Base-by-base conservation (phyloP, 2,329 filamentous ascomycete genomes). In the Stagonosporopsis cucurbitacearum region DNA sequence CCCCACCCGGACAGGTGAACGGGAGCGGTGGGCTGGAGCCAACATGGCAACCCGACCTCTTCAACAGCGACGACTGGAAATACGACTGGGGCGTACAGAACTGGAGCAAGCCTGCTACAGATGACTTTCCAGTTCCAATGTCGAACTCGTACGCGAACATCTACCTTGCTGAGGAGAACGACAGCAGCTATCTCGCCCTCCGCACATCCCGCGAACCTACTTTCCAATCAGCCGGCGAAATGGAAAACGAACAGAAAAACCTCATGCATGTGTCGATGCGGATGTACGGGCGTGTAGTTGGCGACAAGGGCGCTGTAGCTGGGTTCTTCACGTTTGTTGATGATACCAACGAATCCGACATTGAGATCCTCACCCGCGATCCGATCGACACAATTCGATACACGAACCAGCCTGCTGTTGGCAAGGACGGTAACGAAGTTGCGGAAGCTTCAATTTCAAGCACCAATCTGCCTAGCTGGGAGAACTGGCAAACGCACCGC, bases 351-450 rank as follows among this genome's bases (percentile, higher is more conserved):
- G 82, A 84, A 63, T 80, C 78, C 0, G 82, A 84, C 58, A 80
- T 84, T 57, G 82, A 84, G 68, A 81, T 84, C 55, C 68, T 83
- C 11, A 84, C 81, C 1, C 67, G 73, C 5, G 81, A 83, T 49
- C 75, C 78, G 1, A 70, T 66, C 1, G 69, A 74, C 51, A 75
- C 72, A 4, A 75, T 82, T 4, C 78, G 77, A 57, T 87, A 85
- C 72, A 87, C 85, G 13, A 88, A 88, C 67, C 85, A 88, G 67
- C 85, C 85, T 0, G 77, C 82, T 0, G 80, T 82, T 52, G 79
- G 75, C 53, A 72, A 74, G 12, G 68, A 75, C 9, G 80, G 79
- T 26, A 73, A 80, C 32, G 76, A 80, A 28, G 72, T 83, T 39
- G 67, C 77, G 4, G 68, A 74, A 23, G 80, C 85, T 0, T 84